These are phyloP conservation scores for Hysterangium stoloniferum DNA, from an alignment of 768 basidiomycete species.

Conservation along the genomic window DNA sequence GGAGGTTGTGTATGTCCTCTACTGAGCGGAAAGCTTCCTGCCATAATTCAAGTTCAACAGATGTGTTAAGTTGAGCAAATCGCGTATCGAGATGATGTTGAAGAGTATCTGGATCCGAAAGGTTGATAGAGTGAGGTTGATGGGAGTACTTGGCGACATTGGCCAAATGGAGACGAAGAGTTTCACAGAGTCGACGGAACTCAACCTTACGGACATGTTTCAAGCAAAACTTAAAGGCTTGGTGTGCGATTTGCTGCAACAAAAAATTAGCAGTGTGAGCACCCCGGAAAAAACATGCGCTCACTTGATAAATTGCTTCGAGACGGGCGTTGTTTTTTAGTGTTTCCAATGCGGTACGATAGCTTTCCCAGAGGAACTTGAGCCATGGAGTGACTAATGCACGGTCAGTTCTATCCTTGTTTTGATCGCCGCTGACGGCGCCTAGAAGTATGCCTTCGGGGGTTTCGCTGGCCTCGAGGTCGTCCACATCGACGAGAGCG, in stretches of 20 bases:
- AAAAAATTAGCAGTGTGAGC: not conserved
- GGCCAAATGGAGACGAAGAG: constrained; percentile 85
- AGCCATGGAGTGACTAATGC: constrained; percentile 96
- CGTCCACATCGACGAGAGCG: constrained; percentile 72
- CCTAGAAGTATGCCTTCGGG: constrained; percentile 87
- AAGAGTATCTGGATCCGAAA: constrained; percentile 89
- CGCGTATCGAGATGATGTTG: constrained; percentile 95
- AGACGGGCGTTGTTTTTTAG: constrained; percentile 92
- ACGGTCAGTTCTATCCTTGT: constrained; percentile 89
- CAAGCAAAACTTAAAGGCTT: constrained; percentile 96
- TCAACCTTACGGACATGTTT: constrained; percentile 92
- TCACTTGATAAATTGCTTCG: constrained; percentile 89
- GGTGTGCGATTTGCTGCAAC: constrained; percentile 82
- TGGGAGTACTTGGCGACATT: constrained; percentile 95
- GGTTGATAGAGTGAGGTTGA: constrained; percentile 90
- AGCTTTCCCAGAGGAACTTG: constrained; percentile 98
- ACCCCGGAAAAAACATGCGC: constrained; percentile 22
- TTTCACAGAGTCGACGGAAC: constrained; percentile 94
- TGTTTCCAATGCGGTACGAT: constrained; percentile 90
- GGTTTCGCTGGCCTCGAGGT: constrained; percentile 92
- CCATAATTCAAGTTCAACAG: constrained; percentile 97
- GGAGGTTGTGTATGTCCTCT: constrained; percentile 94
- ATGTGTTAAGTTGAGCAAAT: constrained; percentile 92
- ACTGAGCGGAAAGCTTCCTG: constrained; percentile 98
- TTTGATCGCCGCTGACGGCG: constrained; percentile 85